Conservation (phyloP, 306 rosid genomes). For the Sesbania bispinosa region DNA sequence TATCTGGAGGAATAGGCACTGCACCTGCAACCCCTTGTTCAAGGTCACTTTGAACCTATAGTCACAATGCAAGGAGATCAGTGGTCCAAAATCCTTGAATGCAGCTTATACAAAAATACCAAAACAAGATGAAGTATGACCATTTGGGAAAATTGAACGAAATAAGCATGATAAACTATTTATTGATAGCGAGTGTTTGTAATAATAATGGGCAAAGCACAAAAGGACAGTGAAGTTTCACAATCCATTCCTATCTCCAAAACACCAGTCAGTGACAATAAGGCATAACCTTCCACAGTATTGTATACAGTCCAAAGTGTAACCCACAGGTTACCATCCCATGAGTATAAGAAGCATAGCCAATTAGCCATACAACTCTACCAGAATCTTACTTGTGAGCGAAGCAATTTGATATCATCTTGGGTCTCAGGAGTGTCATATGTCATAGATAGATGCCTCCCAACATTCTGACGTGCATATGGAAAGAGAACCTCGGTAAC, state of each 20-base stretch:
- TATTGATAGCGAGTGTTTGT: background rate
- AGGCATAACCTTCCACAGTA: conserved; percentile 8
- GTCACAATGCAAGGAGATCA: background rate
- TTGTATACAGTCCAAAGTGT: conserved; percentile 5
- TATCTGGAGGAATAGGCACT: conserved; percentile 61
- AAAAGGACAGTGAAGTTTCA: background rate
- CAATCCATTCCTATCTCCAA: background rate
- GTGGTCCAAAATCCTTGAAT: background rate
- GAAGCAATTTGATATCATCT: conserved; percentile 63
- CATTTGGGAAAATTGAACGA: background rate
- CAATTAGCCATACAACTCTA: background rate
- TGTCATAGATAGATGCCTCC: conserved; percentile 68
- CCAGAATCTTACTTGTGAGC: conserved; percentile 49
- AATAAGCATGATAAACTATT: background rate
- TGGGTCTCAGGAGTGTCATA: conserved; percentile 62
- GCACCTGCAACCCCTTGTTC: conserved; percentile 61
- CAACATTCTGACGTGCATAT: conserved; percentile 69
- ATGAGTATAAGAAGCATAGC: background rate
- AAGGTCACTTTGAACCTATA: conserved; percentile 73
- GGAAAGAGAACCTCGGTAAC: conserved; percentile 83
- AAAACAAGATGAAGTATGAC: background rate
- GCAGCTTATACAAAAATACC: background rate
- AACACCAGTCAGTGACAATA: background rate
- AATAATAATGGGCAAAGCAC: background rate
- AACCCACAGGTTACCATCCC: background rate